Percentiles rank a stretch among this genome's conserved stretches.
Conservation (phyloP, 257 asterid species). For the Solanum okadae region DNA sequence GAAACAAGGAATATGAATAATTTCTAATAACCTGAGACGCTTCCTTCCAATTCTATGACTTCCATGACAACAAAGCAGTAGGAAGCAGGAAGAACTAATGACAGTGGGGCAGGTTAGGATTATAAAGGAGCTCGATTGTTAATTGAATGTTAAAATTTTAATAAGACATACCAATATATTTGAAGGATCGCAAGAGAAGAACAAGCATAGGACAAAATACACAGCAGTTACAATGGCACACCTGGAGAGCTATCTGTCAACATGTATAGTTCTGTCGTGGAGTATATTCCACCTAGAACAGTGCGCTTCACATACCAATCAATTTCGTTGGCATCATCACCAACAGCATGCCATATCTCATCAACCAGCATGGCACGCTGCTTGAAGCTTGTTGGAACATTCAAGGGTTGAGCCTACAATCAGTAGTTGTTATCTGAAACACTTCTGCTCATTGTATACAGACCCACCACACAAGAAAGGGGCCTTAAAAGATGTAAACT, state of each 20-base stretch:
- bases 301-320: constrained; percentile 88
- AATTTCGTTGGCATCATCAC: constrained; percentile 53
- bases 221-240: constrained; percentile 3
- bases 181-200: not conserved
- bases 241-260: constrained; percentile 89
- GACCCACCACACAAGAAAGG: not conserved
- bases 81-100: not conserved
- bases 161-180: not conserved
- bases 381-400: constrained; percentile 75
- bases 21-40: not conserved
- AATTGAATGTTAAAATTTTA: not conserved
- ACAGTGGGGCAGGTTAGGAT: not conserved
- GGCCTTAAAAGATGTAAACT: not conserved
- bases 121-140: not conserved
- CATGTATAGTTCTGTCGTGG: constrained; percentile 82
- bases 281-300: constrained; percentile 83
- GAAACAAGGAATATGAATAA: not conserved
- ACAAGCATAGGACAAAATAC: not conserved
- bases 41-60: not conserved
- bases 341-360: constrained; percentile 92
- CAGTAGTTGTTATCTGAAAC: not conserved
- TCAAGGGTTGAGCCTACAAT: constrained; percentile 69
- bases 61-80: not conserved
- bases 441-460: not conserved
- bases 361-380: constrained; percentile 91